These are phyloP conservation scores for Croton laevigatus DNA, from an alignment of 441 rosid species.

Conservation along the genomic window DNA sequence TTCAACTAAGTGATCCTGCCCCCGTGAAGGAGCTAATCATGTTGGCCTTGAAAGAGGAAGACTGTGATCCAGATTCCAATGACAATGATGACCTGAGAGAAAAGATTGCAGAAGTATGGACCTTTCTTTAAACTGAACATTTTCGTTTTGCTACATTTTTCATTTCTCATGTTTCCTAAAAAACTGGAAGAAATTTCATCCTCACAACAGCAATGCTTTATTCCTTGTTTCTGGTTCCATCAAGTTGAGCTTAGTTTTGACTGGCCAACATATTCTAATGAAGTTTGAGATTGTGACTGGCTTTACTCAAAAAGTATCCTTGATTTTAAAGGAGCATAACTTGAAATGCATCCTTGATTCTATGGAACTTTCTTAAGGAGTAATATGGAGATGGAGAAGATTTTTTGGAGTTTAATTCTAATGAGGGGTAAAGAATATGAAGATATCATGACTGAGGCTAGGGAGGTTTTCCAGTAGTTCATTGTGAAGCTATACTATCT, in stretches of 20 bases:
- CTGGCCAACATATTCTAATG: background rate
- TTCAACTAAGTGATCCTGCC: constrained; percentile 82
- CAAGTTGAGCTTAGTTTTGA: background rate
- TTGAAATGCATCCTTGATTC: background rate
- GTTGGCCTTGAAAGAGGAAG: constrained; percentile 92
- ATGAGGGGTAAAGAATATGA: background rate
- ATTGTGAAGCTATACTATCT: background rate
- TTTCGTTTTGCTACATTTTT: constrained; percentile 8
- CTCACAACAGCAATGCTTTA: background rate
- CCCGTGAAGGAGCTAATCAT: constrained; percentile 64
- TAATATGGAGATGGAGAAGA: background rate
- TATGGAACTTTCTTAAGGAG: constrained; percentile 1
- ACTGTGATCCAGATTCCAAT: constrained; percentile 50
- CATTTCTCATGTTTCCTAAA: constrained; percentile 2
- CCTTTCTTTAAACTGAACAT: constrained; percentile 13
- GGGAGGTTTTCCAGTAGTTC: background rate
- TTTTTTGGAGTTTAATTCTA: background rate
- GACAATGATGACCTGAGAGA: constrained; percentile 69
- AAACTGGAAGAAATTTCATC: constrained; percentile 8
- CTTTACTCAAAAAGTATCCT: background rate
- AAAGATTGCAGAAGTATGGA: constrained; percentile 78
- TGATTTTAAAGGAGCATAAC: too few species aligned
- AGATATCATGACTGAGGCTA: too few species aligned
- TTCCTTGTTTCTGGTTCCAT: background rate
- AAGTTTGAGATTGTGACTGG: background rate